Base-by-base conservation (phyloP, 768 basidiomycete genomes). In the Rhizopogon sp. region DNA sequence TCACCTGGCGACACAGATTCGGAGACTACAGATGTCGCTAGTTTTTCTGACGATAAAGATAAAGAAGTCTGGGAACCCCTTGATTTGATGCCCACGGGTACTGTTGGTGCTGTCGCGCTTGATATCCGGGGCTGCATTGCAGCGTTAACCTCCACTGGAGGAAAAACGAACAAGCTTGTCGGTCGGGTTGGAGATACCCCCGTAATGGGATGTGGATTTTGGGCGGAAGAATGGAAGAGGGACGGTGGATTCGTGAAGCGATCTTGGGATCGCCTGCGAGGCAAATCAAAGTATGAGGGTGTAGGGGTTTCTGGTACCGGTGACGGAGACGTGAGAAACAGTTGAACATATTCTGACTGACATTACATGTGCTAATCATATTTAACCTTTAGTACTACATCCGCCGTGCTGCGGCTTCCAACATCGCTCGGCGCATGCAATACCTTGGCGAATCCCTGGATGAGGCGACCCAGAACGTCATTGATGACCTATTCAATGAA, bases 171-270 rank as follows among this genome's bases (percentile, higher is more conserved):
- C 70, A 93, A 93, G 67, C 76, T 90, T 8, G 85, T 84, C 16
- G 90, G 90, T 6, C 78, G 90, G 5, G 74, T 93, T n/a, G 90
- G 90, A 3, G 91, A 92, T 62, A 93, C 91, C 1, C 90, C 90
- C 0, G 66, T 78, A 29, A 84, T 88, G 81, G 89, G 87, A 4
- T 72, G 80, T 11, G 91, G 90, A 0, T 93, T 85, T 69, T 93
- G 89, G 89, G 88, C 89, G 8, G 89, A 89, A 62, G 84, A 90
- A 69, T 93, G 90, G 90, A 57, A 56, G 53, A 68, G 56, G 54
- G 68, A 60, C 59, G 68, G 57, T 64, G 64, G 67, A 33, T 66
- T 54, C 55, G 58, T 65, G 60, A 73, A 60, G 56, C 60, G 66
- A 17, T 42, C 69, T n/a, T 82, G 75, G 78, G 69, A 71, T 39